Evolutionary conservation across 2,329 filamentous ascomycete species (phyloP).

Genomic region (Biscogniauxia sp.): DNA sequence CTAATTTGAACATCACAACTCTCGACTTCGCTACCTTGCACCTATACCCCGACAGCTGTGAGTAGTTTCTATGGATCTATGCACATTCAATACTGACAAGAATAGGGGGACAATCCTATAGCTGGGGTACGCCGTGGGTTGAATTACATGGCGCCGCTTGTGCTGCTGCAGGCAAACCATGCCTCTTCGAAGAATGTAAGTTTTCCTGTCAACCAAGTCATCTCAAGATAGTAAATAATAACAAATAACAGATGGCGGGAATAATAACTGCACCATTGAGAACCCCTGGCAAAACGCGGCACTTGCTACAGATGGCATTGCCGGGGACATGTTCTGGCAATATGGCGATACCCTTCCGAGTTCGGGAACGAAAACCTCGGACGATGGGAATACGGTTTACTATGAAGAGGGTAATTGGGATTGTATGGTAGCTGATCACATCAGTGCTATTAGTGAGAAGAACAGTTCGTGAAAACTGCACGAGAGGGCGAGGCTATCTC

Average conservation of each 20-base stretch:
- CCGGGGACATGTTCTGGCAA: constrained; percentile 34
- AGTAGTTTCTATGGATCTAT: neutral
- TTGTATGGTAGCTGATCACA: constrained; percentile 45
- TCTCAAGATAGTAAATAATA: neutral
- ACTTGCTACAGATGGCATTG: constrained; percentile 26
- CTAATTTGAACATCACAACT: constrained; percentile 29
- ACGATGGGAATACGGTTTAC: constrained; percentile 47
- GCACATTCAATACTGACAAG: neutral
- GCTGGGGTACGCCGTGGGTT: constrained; percentile 38
- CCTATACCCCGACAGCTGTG: constrained; percentile 36
- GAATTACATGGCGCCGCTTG: constrained; percentile 37
- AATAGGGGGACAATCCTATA: constrained; percentile 28
- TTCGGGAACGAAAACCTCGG: constrained; percentile 37
- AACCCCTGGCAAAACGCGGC: constrained; percentile 30
- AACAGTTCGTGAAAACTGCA: neutral
- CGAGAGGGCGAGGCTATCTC: neutral
- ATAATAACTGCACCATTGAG: constrained; percentile 31
- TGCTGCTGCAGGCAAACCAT: constrained; percentile 39
- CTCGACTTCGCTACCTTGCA: constrained; percentile 37
- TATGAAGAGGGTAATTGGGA: constrained; percentile 40
- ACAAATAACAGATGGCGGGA: constrained; percentile 23
- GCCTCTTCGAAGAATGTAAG: constrained; percentile 42
- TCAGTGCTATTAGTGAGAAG: constrained; percentile 33
- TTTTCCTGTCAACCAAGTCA: constrained; percentile 1
- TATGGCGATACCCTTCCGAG: constrained; percentile 33